Evolutionary conservation across 495 filamentous ascomycete genomes (phyloP).

Genomic region (Penicillium desertorum): DNA sequence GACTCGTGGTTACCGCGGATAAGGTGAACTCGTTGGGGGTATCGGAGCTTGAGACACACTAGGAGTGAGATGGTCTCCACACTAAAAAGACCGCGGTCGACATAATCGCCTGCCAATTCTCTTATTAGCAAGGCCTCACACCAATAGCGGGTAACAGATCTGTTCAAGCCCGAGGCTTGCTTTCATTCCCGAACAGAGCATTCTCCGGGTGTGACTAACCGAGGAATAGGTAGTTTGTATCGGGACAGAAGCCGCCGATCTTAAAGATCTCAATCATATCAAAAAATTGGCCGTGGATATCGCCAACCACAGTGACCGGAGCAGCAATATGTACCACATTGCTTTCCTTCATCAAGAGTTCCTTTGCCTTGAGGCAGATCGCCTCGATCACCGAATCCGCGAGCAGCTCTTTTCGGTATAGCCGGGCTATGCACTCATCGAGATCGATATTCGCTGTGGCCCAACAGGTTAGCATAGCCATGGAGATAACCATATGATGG

Average conservation of each 20-base stretch:
- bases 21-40: constrained; percentile 86
- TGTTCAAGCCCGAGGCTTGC: neutral
- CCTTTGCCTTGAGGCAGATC: constrained; percentile 98
- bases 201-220: constrained; percentile 52
- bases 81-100: constrained; percentile 94
- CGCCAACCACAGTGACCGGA: constrained; percentile 96
- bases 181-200: neutral
- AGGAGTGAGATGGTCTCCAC: constrained; percentile 97
- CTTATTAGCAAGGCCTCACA: constrained; percentile 4
- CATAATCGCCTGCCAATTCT: constrained; percentile 74
- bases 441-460: constrained; percentile 86
- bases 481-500: neutral
- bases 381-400: constrained; percentile 98
- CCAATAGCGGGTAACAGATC: neutral
- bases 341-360: constrained; percentile 98
- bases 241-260: constrained; percentile 92
- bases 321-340: constrained; percentile 97
- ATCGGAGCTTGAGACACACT: constrained; percentile 90
- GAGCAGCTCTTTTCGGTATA: constrained; percentile 93
- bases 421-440: constrained; percentile 93
- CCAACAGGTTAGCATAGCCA: constrained; percentile 3
- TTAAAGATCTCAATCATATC: constrained; percentile 99
- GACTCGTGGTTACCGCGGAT: constrained; percentile 98
- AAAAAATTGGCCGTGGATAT: constrained; percentile 98
- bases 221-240: constrained; percentile 97